Evolutionary conservation across 2,329 filamentous ascomycete genomes (phyloP).

Genomic region (Balansia obtecta): DNA sequence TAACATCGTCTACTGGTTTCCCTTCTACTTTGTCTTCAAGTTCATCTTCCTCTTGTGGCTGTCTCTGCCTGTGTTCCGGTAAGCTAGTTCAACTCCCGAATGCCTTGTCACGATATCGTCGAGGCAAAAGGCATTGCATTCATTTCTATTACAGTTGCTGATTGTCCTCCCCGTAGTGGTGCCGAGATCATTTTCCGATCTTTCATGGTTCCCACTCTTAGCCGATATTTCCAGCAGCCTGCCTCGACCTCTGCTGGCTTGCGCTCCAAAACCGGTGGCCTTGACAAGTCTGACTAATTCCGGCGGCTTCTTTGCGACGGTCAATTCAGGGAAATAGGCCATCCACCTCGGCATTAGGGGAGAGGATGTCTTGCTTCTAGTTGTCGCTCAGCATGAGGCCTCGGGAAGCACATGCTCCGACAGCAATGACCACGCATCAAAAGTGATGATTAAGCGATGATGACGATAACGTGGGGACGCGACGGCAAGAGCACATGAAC

Average conservation of each 20-base stretch:
- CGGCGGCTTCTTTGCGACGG: slow-evolving; percentile 2
- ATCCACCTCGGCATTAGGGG: not conserved
- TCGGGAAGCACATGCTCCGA: not conserved
- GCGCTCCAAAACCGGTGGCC: slow-evolving; percentile 73
- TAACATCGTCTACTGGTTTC: slow-evolving; percentile 85
- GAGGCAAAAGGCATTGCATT: not conserved
- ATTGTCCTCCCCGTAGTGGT: slow-evolving; percentile 45
- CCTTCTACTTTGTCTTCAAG: slow-evolving; percentile 99
- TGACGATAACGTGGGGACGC: not conserved
- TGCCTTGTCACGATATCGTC: not conserved
- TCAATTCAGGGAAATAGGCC: not conserved
- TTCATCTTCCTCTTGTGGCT: slow-evolving; percentile 97
- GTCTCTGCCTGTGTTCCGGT: slow-evolving; percentile 87
- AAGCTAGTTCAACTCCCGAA: slow-evolving; percentile 26
- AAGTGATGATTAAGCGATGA: not conserved
- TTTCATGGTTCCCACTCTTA: slow-evolving; percentile 81
- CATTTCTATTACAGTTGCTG: not conserved
- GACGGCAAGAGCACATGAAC: not conserved
- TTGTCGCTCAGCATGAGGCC: not conserved
- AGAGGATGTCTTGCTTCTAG: not conserved
- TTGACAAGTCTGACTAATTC: slow-evolving; percentile 54
- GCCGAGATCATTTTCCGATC: slow-evolving; percentile 95
- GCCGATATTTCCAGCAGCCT: slow-evolving; percentile 69
- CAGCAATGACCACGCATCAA: not conserved
- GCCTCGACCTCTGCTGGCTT: slow-evolving; percentile 75